These are phyloP conservation scores for Catharanthus roseus DNA, from an alignment of 257 asterid genomes.

Conservation along the genomic window DNA sequence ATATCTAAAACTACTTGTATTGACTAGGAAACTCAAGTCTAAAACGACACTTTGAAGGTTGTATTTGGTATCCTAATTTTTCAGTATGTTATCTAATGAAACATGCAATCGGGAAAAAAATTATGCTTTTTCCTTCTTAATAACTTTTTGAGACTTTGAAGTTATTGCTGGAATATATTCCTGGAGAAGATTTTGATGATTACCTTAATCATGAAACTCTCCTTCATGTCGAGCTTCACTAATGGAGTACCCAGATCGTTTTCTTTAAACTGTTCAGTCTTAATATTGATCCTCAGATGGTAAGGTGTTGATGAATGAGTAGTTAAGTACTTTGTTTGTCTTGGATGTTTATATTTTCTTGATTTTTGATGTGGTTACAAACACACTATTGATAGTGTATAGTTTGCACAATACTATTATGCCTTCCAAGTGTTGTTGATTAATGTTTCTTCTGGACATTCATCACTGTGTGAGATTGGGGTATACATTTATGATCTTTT, in stretches of 20 bases:
- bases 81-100: background rate
- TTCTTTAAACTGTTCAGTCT: background rate
- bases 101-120: background rate
- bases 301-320: background rate
- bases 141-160: background rate
- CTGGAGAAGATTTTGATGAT: background rate
- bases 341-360: background rate
- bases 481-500: background rate
- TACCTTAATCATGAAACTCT: background rate
- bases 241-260: background rate
- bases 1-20: too few species aligned
- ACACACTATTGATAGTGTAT: too few species aligned
- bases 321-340: background rate
- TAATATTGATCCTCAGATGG: background rate
- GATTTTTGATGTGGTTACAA: background rate
- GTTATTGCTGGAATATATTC: background rate
- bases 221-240: background rate
- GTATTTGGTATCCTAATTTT: constrained; percentile 1
- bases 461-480: background rate
- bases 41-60: too few species aligned
- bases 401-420: background rate
- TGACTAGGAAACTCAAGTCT: too few species aligned
- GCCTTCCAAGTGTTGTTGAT: background rate
- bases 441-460: background rate
- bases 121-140: background rate